Evolutionary conservation across 2,329 filamentous ascomycete genomes (phyloP), one percentile per base, ranked within the genome.

Genomic region (Ophiostoma sp.): DNA sequence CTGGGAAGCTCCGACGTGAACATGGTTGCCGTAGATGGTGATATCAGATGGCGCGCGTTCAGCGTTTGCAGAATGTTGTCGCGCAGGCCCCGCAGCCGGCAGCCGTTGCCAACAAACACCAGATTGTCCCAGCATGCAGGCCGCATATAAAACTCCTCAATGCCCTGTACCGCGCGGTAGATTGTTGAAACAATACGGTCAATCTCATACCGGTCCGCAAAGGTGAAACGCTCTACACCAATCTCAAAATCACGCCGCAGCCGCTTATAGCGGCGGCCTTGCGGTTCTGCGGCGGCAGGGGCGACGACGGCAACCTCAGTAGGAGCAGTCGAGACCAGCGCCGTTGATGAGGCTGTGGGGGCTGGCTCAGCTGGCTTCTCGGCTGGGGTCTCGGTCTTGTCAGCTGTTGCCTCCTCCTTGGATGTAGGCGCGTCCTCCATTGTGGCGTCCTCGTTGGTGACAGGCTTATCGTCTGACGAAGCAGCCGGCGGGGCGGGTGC

Each of bases 1-100:
- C 93, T 97, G 7, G 95, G 95, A 49, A 98, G 87, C 78, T 99
- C 95, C 36, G 93, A 97, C 47, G 93, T 97, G 83, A 98, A 98
- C 75, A 98, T 98, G 58, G 93, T 97, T 66, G 92, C 93, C 1
- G 92, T 94, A 41, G 90, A 93, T 0, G 95, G 95, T 1, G 93
- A 96, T 73, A 99, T 88, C 67, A 97, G 85, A 77, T 97, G 95
- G 72, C 93, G 93, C 65, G 89, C 85, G 49, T 86, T 86, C 47
- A 99, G 85, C 0, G 88, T 93, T 74, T 90, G 85, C 49, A 98
- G 77, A 64, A 99, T 87, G 73, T 94, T 92, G 74, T 97, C 93
- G 73, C 91, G 93, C 77, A 99, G 94, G 5, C 95, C 93, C 81
- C 82, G 81, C 64, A 87, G 82, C 64, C 84, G 84, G 49, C 82